Base-by-base conservation (phyloP, 2,329 filamentous ascomycete genomes). In the Colletotrichum falcatum region DNA sequence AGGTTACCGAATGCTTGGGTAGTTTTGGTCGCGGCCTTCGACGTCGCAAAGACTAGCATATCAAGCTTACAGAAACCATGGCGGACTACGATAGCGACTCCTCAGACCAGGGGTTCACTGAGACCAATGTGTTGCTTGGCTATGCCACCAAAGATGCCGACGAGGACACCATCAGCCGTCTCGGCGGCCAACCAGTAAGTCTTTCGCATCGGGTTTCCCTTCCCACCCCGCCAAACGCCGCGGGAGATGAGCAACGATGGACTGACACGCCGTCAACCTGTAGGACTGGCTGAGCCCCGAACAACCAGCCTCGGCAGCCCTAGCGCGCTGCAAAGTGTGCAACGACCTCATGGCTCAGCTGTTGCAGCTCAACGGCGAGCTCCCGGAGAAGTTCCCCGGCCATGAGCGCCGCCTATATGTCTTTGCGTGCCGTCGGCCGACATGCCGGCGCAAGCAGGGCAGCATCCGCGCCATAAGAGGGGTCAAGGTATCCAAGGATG, bases 351-450 rank as follows among this genome's bases (percentile, higher is more conserved):
- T 98, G 89, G 91, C 90, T 1, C 87, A 98, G 14, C 88, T 99
- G 3, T 88, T 99, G 56, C 94, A 99, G 81, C 88, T 99, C 35
- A 94, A 99, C 81, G 95, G 90, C 76, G 94, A 98, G 78, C 87
- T 98, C 4, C 95, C 94, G 18, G 92, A 95, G 65, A 87, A 90
- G 59, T 98, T 97, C 77, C 92, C 94, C 1, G 90, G 91, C 66
- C 94, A 98, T 81, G 94, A 98, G 77, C 88, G 96, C 74, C 89
- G 95, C 72, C 79, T 99, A 23, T 98, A 98, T 77, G 86, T 99
- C 16, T 94, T 97, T 79, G 89, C 89, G 23, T 99, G 96, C 80
- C 88, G 90, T 70, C 87, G 89, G 74, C 93, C 93, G 79, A 85
- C 89, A 14, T 99, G 96, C 78, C 89, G 93, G 76, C 88, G 95